phyloP scores from a whole-genome alignment of 2,329 filamentous ascomycete species.

The Lasiodiplodia sp. region DNA sequence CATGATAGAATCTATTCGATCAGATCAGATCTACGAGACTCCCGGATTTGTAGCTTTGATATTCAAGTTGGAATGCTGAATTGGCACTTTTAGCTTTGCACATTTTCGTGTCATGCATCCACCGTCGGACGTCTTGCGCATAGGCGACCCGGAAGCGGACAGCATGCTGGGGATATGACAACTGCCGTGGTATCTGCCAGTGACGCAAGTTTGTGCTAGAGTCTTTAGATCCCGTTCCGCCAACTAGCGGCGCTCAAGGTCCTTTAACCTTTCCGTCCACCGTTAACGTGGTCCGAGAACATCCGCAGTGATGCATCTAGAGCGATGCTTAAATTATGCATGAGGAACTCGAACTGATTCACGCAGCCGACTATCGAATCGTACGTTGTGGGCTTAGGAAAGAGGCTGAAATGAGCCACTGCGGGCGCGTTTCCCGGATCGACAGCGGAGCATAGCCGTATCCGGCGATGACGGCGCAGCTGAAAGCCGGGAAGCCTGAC shows the following conservation, averaged over 20 bases:
- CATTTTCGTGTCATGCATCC: not conserved
- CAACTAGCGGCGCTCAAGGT: not conserved
- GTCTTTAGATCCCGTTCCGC: not conserved
- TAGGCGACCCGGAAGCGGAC: too few species aligned
- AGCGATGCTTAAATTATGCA: not conserved
- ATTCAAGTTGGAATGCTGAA: not conserved
- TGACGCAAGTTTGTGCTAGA: not conserved
- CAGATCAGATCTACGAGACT: not conserved
- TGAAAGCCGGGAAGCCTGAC: not conserved
- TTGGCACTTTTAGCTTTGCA: not conserved
- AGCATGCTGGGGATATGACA: not conserved
- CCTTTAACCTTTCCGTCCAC: not conserved
- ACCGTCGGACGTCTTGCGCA: not conserved
- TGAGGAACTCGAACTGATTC: not conserved
- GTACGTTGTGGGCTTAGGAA: slow-evolving; percentile 9
- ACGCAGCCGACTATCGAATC: not conserved
- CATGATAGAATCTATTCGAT: slow-evolving; percentile 4
- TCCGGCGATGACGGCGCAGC: slow-evolving; percentile 18
- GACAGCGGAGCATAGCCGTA: slow-evolving; percentile 12
- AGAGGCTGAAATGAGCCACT: slow-evolving; percentile 7
- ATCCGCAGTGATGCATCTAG: not conserved
- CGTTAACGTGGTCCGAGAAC: not conserved
- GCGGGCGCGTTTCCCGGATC: slow-evolving; percentile 16
- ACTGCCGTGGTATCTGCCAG: not conserved
- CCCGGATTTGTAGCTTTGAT: too few species aligned